phyloP scores from a whole-genome alignment of 1,139 yeast species.

The Candida labiduridarum region DNA sequence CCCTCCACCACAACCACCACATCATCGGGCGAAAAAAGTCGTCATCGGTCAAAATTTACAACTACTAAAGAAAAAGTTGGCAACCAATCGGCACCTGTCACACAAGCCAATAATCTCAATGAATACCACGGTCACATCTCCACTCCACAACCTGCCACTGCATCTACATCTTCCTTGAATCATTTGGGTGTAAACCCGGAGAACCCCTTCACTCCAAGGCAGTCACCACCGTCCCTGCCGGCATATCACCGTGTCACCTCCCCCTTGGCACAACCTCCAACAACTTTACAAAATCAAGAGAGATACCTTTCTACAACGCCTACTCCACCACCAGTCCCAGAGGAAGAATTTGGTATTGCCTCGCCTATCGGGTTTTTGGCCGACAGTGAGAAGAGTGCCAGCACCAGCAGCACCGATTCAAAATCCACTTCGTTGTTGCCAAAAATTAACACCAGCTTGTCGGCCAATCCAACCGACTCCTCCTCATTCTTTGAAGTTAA shows the following conservation, averaged over 20 bases:
- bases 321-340: conserved; percentile 1
- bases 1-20: not conserved
- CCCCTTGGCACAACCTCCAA: conserved; percentile 15
- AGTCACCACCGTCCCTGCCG: conserved; percentile 7
- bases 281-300: conserved; percentile 4
- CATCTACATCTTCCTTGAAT: not conserved
- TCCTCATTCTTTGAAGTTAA: conserved; percentile 11
- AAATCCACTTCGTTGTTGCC: conserved; percentile 9
- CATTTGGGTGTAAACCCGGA: not conserved
- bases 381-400: conserved; percentile 10
- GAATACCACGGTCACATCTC: not conserved
- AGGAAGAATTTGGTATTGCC: not conserved
- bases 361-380: conserved; percentile 7
- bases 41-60: not conserved
- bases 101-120: not conserved
- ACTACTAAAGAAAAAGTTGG: conserved; percentile 1
- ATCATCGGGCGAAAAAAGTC: not conserved
- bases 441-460: conserved; percentile 7
- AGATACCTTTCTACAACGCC: not conserved
- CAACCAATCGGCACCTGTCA: not conserved
- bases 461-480: conserved; percentile 4
- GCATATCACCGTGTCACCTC: conserved; percentile 8
- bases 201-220: not conserved
- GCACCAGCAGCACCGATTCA: conserved; percentile 10
- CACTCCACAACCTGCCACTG: not conserved